Base-by-base conservation (phyloP, 2,329 filamentous ascomycete species). In the Beauveria rudraprayagi region DNA sequence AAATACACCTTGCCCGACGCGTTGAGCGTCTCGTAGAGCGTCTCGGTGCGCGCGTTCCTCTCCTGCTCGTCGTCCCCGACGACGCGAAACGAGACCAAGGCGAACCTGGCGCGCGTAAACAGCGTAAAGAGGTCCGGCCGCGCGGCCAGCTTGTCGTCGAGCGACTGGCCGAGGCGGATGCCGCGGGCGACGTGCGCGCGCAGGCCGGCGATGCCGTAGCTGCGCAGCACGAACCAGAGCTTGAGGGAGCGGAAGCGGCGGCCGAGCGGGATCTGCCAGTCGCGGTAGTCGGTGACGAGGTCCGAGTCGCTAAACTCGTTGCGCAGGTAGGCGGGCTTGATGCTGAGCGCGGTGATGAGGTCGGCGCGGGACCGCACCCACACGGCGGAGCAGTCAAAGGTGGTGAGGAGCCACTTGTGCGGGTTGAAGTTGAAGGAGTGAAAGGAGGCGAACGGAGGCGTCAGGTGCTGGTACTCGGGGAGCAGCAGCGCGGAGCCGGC, bases 321-420 rank as follows among this genome's bases (percentile, higher is more conserved):
- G 65, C 86, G 75, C 30, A 97, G 84, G 77, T 96, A 97, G 5
- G 88, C 82, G 0, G 90, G 90, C 17, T 88, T 88, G 70, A 94
- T 88, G 70, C 84, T 87, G 47, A 96, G 82, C 0, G 87, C 82
- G 22, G 51, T 16, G 48, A 89, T 91, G n/a, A 97, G 83, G 75
- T 92, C 86, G 60, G 79, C 77, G 17, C 92, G 84, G 68, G 87
- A 82, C 64, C 87, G 86, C 54, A 97, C 86, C 75, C 85, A 97
- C 51, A 96, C 81, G 66, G 89, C 89, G 60, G 89, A 91, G 68
- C 80, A 83, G 72, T 97, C 93, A 69, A 97, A 97, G 75, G 96
- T 96, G 61, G 91, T 92, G 19, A 97, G 85, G 53, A 97, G 81
- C 93, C 93, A 97, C 78, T 97, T 97, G 81, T 97, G 92, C 83